Conservation (phyloP, 352 stramenopile species). For the Pythium chondricola region DNA sequence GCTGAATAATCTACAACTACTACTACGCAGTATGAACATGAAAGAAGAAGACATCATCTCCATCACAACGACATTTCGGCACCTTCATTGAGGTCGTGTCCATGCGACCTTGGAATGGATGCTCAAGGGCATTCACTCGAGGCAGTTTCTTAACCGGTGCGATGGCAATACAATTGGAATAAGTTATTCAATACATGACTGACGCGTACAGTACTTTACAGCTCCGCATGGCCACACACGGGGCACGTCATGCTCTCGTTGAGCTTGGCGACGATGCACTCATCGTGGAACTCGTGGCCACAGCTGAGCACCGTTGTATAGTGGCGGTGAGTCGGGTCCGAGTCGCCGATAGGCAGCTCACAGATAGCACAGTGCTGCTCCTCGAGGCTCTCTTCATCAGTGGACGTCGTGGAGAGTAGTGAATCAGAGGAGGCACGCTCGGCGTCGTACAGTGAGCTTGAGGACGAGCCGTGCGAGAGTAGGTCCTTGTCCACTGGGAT, state of each 20-base stretch:
- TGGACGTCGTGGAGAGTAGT: slow-evolving; percentile 4
- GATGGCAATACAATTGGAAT: too few species aligned
- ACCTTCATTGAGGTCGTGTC: too few species aligned
- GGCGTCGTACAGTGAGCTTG: too few species aligned
- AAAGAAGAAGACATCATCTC: too few species aligned
- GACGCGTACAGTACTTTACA: background rate
- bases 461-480: too few species aligned
- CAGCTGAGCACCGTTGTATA: slow-evolving; percentile 41
- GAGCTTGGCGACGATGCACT: slow-evolving; percentile 47
- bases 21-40: too few species aligned
- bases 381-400: slow-evolving; percentile 14
- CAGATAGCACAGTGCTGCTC: slow-evolving; percentile 11
- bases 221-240: slow-evolving; percentile 25
- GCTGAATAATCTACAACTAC: too few species aligned
- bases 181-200: background rate
- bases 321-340: slow-evolving; percentile 6
- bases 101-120: too few species aligned
- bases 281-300: slow-evolving; percentile 52
- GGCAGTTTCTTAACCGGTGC: too few species aligned
- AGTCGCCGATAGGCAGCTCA: background rate
- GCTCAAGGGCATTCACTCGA: too few species aligned
- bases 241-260: slow-evolving; percentile 43
- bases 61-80: too few species aligned
- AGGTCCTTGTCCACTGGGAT: slow-evolving; percentile 17
- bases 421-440: slow-evolving; percentile 7